Base-by-base conservation (phyloP, 305 asterid genomes). In the Andrographis paniculata region DNA sequence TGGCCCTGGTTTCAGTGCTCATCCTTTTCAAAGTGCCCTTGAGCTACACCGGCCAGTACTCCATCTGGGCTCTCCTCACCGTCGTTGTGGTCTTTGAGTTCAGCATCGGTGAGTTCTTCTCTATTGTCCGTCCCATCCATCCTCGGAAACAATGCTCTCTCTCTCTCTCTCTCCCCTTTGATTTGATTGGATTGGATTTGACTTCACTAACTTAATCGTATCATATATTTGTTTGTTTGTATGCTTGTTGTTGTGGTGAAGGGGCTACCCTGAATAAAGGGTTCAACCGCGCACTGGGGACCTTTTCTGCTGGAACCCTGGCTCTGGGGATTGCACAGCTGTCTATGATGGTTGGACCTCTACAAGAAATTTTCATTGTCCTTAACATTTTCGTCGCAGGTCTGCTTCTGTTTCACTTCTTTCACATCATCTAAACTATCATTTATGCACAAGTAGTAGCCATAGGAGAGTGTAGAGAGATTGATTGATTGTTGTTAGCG, bases 261-360 rank as follows among this genome's bases (percentile, higher is more conserved):
- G 97, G 97, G 51, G 97, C 94, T 35, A 85, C 97, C 43, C 69
- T 88, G 28, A 88, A 68, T 64, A 88, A 82, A 63, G 97, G 97
- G 33, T 82, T 88, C 51, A 88, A 85, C 66, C 97, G 97, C 6
- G 97, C 84, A 10, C 46, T 88, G 30, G 97, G 97, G 55, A 85
- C 97, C n/a, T 39, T 88, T 16, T 85, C 87, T 19, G 97, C 97
- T 24, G 95, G 97, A 61, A 77, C 80, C 37, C 75, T 88, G 39
- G 84, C 95, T 57, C 65, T 88, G 35, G 93, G 73, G 42, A 77
- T 85, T 53, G 97, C 89, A 47, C 74, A 72, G 39, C 55, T 88
- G 63, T 74, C 93, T 20, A 28, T 60, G 48, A 58, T 66, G 69
- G 80, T 80, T 21, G 93, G 95, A 16, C 15, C 30, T 21, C 52